Evolutionary conservation across 1,139 yeast species (phyloP).

Genomic region (Nadsonia starkeyi-henricii): DNA sequence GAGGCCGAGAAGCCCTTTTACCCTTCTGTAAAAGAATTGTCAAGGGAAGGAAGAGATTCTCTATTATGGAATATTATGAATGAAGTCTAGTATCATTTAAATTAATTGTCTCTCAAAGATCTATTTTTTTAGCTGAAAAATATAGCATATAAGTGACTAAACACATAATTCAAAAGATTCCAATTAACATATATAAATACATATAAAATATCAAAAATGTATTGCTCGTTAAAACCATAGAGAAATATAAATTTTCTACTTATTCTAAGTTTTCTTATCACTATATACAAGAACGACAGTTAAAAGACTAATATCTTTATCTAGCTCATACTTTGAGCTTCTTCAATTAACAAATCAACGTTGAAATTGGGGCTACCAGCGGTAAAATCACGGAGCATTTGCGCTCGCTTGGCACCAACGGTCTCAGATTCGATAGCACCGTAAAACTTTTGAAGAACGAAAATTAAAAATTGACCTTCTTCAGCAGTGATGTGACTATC

Average conservation of each 20-base stretch:
- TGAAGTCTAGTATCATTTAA: not conserved
- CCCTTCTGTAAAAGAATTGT: too few relatives aligned
- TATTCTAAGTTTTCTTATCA: too few relatives aligned
- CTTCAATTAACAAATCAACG: slow-evolving; percentile 51
- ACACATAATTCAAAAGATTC: too few relatives aligned
- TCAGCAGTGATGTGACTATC: slow-evolving; percentile 47
- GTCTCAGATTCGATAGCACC: slow-evolving; percentile 44
- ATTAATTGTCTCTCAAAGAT: too few relatives aligned
- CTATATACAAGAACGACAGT: too few relatives aligned
- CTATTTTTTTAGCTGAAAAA: too few relatives aligned
- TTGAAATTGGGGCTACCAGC: slow-evolving; percentile 49
- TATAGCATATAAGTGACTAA: too few relatives aligned
- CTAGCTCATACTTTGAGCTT: slow-evolving; percentile 57
- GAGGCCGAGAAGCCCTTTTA: too few relatives aligned
- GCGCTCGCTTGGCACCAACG: slow-evolving; percentile 29
- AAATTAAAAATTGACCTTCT: slow-evolving; percentile 61
- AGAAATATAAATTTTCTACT: too few relatives aligned
- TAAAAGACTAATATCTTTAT: not conserved
- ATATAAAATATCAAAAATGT: too few relatives aligned
- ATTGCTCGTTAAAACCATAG: too few relatives aligned
- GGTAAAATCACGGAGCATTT: slow-evolving; percentile 55
- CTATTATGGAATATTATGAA: not conserved
- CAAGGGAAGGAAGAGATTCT: not conserved
- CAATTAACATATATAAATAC: too few relatives aligned
- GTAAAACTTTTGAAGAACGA: slow-evolving; percentile 80